Evolutionary conservation across 208 protist genomes (phyloP).

Genomic region (Leishmania amazonensis): DNA sequence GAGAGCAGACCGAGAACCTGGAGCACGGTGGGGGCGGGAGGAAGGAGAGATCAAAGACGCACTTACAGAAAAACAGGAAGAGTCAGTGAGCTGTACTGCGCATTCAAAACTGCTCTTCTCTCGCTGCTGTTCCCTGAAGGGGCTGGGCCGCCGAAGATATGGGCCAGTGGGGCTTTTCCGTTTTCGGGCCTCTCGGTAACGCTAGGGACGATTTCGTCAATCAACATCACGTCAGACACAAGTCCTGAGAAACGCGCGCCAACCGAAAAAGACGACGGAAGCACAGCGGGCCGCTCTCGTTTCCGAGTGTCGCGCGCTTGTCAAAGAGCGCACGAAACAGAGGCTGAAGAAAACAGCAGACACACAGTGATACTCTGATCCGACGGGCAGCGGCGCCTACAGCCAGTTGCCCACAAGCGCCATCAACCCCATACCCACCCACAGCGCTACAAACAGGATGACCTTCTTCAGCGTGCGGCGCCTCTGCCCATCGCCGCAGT

Average conservation of each 20-base stretch:
- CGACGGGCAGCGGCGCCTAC: conserved; percentile 5
- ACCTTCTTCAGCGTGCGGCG: conserved; percentile 15
- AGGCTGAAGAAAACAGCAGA: not conserved
- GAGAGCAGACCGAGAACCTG: too few relatives aligned
- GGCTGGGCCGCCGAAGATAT: not conserved
- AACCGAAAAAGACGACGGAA: not conserved
- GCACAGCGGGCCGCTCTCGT: not conserved
- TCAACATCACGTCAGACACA: too few relatives aligned
- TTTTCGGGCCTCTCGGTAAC: too few relatives aligned
- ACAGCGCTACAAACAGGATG: conserved; percentile 36
- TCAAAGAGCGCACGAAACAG: not conserved
- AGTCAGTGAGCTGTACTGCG: not conserved
- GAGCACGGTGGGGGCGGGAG: too few relatives aligned
- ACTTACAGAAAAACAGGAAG: not conserved
- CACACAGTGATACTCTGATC: not conserved
- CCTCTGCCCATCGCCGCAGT: conserved; percentile 22
- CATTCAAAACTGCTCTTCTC: too few relatives aligned
- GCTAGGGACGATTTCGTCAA: too few relatives aligned
- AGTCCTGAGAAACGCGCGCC: not conserved
- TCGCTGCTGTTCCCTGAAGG: not conserved
- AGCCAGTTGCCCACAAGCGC: conserved; percentile 53
- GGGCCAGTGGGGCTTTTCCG: not conserved
- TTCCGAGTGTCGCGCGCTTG: not conserved
- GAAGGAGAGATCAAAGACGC: not conserved
- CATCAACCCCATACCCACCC: conserved; percentile 54